Conservation (phyloP, 169 alveolate genomes). For the Amoebophrya sp. region DNA sequence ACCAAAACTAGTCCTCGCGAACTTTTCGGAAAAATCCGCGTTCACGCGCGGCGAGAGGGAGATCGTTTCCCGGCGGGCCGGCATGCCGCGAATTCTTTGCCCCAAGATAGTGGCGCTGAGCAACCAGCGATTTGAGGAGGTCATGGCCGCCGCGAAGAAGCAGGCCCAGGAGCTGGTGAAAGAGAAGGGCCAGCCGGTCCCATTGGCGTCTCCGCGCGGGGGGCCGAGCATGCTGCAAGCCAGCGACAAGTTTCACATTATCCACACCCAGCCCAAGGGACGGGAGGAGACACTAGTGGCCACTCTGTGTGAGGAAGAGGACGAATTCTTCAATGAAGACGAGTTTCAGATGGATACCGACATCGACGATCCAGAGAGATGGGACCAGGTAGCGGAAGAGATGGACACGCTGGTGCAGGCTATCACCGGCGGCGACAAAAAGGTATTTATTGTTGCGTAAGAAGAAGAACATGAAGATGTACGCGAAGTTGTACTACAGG, state of each 20-base stretch:
- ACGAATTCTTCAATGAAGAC: background rate
- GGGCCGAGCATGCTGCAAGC: no score
- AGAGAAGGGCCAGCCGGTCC: no score
- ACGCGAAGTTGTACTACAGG: no score
- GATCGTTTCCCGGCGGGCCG: background rate
- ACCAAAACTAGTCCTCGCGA: background rate
- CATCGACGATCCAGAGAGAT: background rate
- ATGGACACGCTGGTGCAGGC: no score
- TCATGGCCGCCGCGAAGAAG: background rate
- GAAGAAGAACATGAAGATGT: no score
- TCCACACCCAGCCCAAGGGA: background rate
- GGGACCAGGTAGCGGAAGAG: background rate
- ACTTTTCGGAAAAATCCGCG: background rate
- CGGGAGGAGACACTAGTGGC: background rate
- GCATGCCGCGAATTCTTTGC: background rate
- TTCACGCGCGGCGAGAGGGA: background rate
- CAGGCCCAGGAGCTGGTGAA: background rate
- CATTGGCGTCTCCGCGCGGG: no score
- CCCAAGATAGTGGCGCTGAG: background rate
- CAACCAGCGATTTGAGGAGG: background rate
- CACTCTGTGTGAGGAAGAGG: background rate
- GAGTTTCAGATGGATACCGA: background rate
- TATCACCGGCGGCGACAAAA: no score
- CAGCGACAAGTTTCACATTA: no score
- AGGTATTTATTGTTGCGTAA: no score